phyloP scores from a whole-genome alignment of 495 filamentous ascomycete species.

The Haplographium delicatum region DNA sequence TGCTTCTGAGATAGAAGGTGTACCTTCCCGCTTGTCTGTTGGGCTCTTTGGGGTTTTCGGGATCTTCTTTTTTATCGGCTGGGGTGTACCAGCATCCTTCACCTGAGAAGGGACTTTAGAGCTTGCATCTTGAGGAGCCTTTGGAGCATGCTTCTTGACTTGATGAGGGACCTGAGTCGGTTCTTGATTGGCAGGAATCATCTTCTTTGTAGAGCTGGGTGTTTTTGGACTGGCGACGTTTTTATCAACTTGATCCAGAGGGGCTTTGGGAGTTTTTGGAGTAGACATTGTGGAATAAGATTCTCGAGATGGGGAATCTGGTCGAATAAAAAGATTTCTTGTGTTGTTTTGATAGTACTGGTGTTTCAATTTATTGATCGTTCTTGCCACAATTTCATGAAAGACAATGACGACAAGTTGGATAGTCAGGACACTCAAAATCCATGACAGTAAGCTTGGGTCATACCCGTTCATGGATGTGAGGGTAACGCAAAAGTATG shows the following conservation, averaged over 20 bases:
- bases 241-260: not conserved
- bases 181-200: conserved; percentile 1
- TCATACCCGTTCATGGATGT: no score
- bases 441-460: no score
- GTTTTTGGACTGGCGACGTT: conserved; percentile 4
- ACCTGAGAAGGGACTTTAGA: not conserved
- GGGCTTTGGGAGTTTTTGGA: conserved; percentile 11
- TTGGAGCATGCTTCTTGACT: conserved; percentile 6
- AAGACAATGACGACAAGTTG: no score
- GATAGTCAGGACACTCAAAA: no score
- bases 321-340: no score
- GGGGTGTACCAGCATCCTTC: not conserved
- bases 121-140: not conserved
- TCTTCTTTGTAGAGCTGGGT: conserved; percentile 12
- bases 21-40: conserved; percentile 1
- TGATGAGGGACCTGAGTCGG: not conserved
- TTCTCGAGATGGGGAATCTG: no score
- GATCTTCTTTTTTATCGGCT: conserved; percentile 11
- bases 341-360: no score
- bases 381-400: no score
- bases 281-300: conserved; percentile 17
- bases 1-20: conserved; percentile 2
- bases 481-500: no score
- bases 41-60: conserved; percentile 5
- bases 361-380: no score